Base-by-base conservation (phyloP, 73 alveolate species). In the Symbiodinium pilosum region DNA sequence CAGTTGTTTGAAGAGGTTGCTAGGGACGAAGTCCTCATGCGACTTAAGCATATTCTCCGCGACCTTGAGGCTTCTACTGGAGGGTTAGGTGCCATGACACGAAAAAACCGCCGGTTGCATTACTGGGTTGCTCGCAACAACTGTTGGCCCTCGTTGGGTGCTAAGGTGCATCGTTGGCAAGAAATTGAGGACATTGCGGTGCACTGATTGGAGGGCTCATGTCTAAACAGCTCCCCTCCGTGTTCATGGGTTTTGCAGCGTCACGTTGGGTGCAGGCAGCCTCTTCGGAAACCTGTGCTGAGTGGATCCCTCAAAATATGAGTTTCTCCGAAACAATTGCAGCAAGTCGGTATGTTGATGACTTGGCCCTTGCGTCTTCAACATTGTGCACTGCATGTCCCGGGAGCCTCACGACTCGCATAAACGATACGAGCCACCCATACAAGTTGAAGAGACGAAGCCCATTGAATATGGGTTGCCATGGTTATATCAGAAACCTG, bases 281-380 rank as follows among this genome's bases (percentile, higher is more conserved):
- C 83, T 9, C 83, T 7, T 73, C 26, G 16, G 51, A 28, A 28
- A 39, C 4, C 24, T 5, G 21, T 34, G 32, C 54, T 0, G 30
- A 4, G 2, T 47, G 93, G 81, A 43, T 24, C 38, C 93, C 93
- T 4, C 56, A 34, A 24, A 38, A 52, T 14, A 36, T 86, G 9
- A 4, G 5, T 3, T 44, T 86, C n/a, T 26, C 12, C 3, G 52
- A n/a, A 1, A 9, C 54, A 0, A 52, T 51, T 32, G 93, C 93
- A 43, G 93, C 93, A 20, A 51, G 54, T 4, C 77, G 93, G 56
- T 86, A 86, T 51, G 93, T 86, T 3, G 93, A 86, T 86, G 93
- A 86, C 83, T 47, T 86, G 52, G 93, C 83, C 39, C n/a, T 86
- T 40, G 83, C 56, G 0, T 86, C 93, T 21, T 86, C 93, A 0